Percentiles rank a stretch among this genome's conserved stretches.
phyloP scores from a whole-genome alignment of 805 yeast species.

The Candida qinlingensis region DNA sequence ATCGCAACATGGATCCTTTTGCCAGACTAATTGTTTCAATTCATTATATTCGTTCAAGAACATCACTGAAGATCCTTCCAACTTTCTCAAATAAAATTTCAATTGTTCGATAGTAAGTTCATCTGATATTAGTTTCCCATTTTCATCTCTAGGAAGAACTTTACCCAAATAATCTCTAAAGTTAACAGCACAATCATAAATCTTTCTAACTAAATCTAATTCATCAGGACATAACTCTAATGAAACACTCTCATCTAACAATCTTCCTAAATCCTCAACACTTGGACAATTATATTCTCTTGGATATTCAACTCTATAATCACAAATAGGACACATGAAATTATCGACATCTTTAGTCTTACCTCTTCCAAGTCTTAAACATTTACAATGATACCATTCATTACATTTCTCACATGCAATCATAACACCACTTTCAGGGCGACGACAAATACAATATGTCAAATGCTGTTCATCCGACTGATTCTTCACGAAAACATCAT shows the following conservation, averaged over 20 bases:
- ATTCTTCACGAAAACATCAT: constrained; percentile 19
- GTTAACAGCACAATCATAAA: constrained; percentile 14
- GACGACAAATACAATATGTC: constrained; percentile 58
- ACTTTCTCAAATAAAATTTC: constrained; percentile 41
- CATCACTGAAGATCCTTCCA: constrained; percentile 38
- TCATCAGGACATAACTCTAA: constrained; percentile 33
- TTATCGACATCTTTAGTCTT: constrained; percentile 27
- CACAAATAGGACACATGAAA: constrained; percentile 54
- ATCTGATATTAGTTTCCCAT: constrained; percentile 20
- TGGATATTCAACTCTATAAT: constrained; percentile 28
- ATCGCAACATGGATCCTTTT: constrained; percentile 23
- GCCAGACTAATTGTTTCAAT: constrained; percentile 24
- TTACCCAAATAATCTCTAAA: constrained; percentile 20
- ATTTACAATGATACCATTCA: constrained; percentile 66
- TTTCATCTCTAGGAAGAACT: constrained; percentile 15
- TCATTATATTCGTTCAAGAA: constrained; percentile 29
- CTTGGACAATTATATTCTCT: constrained; percentile 30
- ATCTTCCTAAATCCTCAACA: constrained; percentile 27
- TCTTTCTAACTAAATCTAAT: constrained; percentile 16
- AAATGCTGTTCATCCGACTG: constrained; percentile 15
- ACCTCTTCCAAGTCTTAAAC: constrained; percentile 40
- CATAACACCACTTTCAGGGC: constrained; percentile 56
- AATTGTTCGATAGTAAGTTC: constrained; percentile 22
- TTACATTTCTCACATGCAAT: constrained; percentile 64
- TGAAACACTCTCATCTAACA: constrained; percentile 25